These are phyloP conservation scores for Carex arenaria DNA, from an alignment of 202 grass and related monocot genomes.

Conservation along the genomic window DNA sequence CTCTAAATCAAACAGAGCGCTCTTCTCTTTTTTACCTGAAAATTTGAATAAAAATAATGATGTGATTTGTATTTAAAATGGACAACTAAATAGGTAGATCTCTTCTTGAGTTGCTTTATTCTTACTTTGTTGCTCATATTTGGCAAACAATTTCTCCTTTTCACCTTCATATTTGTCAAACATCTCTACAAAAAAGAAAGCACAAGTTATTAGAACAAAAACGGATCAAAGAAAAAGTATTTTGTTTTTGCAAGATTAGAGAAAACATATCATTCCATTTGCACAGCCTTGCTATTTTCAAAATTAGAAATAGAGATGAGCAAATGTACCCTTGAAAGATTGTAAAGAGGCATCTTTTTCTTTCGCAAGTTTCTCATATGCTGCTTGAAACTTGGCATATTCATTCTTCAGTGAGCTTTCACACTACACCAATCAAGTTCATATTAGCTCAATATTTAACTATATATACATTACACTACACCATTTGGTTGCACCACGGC, in stretches of 20 bases:
- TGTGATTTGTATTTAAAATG: neutral
- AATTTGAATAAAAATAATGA: neutral
- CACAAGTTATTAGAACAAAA: constrained; percentile 4
- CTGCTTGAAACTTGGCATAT: constrained; percentile 71
- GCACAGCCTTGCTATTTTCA: neutral
- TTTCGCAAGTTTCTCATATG: constrained; percentile 71
- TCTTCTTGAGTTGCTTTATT: neutral
- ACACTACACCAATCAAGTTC: constrained; percentile 38
- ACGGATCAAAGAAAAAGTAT: neutral
- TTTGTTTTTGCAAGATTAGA: neutral
- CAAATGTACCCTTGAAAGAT: constrained; percentile 65
- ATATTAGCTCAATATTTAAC: neutral
- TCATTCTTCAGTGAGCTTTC: constrained; percentile 80
- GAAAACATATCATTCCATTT: neutral
- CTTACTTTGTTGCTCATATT: constrained; percentile 84
- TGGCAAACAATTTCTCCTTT: constrained; percentile 68
- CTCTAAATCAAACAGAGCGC: constrained; percentile 64
- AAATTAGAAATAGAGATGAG: neutral
- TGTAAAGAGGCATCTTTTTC: constrained; percentile 75
- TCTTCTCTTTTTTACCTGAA: constrained; percentile 87
- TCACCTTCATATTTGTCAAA: constrained; percentile 88
- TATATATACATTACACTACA: neutral
- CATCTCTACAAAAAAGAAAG: constrained; percentile 47
- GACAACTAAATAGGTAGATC: neutral
- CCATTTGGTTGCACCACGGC: too few species aligned